Conservation (phyloP, 2,329 filamentous ascomycete genomes). For the Hysterium pulicare region DNA sequence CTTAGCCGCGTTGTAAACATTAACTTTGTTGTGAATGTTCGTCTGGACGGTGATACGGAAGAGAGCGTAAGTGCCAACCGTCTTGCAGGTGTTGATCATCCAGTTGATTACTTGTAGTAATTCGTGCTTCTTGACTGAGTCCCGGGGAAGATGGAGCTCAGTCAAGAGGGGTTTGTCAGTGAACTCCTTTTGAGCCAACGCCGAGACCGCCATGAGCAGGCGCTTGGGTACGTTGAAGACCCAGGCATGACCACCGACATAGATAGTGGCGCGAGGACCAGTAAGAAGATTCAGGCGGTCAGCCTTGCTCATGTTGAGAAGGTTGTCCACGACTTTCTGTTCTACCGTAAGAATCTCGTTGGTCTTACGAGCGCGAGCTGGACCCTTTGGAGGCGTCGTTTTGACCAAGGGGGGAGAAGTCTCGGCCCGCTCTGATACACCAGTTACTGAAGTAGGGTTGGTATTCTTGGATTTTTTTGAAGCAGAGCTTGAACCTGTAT, state of each 20-base stretch:
- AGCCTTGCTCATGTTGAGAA: neutral
- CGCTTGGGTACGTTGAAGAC: neutral
- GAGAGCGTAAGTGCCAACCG: neutral
- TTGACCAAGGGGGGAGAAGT: too few relatives aligned
- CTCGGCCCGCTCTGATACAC: too few relatives aligned
- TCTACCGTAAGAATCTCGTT: too few relatives aligned
- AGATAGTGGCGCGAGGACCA: neutral
- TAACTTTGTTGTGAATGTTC: too few relatives aligned
- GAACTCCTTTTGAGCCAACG: neutral
- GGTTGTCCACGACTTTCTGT: neutral
- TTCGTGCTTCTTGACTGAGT: neutral
- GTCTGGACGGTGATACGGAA: too few relatives aligned
- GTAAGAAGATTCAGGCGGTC: neutral
- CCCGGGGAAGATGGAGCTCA: neutral
- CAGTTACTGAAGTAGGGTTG: too few relatives aligned
- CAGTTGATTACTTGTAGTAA: neutral
- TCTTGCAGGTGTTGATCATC: neutral
- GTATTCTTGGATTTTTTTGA: too few relatives aligned
- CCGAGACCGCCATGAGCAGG: neutral
- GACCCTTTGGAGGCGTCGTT: too few relatives aligned
- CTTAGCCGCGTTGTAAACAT: too few relatives aligned
- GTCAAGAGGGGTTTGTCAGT: neutral
- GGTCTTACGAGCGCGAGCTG: too few relatives aligned
- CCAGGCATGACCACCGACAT: neutral
- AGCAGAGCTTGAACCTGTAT: too few relatives aligned